phyloP scores from a whole-genome alignment of 2,329 filamentous ascomycete genomes.

The Colletotrichum nymphaeae region DNA sequence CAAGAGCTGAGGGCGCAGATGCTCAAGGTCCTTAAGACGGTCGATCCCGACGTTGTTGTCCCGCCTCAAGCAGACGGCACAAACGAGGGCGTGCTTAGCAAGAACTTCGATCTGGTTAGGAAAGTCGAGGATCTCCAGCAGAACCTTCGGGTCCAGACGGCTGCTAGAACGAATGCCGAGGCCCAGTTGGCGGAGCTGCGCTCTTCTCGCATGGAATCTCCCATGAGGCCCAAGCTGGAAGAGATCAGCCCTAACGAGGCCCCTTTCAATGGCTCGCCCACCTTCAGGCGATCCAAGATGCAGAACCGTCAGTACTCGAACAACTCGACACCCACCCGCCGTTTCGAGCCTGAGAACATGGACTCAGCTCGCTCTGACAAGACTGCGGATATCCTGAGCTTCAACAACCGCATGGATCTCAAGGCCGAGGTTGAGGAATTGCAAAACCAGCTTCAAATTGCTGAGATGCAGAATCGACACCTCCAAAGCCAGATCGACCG shows the following conservation, averaged over 20 bases:
- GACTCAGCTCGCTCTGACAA: slow-evolving; percentile 88
- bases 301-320: slow-evolving; percentile 74
- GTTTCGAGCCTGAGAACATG: slow-evolving; percentile 70
- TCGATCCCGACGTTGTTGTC: slow-evolving; percentile 79
- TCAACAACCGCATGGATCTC: slow-evolving; percentile 90
- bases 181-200: slow-evolving; percentile 83
- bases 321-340: slow-evolving; percentile 81
- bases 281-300: slow-evolving; percentile 69
- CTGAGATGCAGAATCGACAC: slow-evolving; percentile 95
- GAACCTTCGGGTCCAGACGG: slow-evolving; percentile 84
- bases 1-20: slow-evolving; percentile 83
- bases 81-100: slow-evolving; percentile 71
- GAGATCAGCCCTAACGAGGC: slow-evolving; percentile 89
- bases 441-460: slow-evolving; percentile 93
- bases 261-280: slow-evolving; percentile 79
- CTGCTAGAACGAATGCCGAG: slow-evolving; percentile 85
- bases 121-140: slow-evolving; percentile 91
- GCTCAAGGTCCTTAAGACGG: slow-evolving; percentile 84
- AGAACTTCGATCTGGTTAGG: slow-evolving; percentile 85
- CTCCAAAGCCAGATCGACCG: slow-evolving; percentile 88
- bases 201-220: slow-evolving; percentile 75
- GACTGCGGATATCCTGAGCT: slow-evolving; percentile 84
- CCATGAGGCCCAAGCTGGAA: slow-evolving; percentile 80
- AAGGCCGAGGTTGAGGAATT: slow-evolving; percentile 91
- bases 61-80: slow-evolving; percentile 68